Base-by-base conservation (phyloP, 2,329 filamentous ascomycete genomes). In the Colletotrichum eleusines region DNA sequence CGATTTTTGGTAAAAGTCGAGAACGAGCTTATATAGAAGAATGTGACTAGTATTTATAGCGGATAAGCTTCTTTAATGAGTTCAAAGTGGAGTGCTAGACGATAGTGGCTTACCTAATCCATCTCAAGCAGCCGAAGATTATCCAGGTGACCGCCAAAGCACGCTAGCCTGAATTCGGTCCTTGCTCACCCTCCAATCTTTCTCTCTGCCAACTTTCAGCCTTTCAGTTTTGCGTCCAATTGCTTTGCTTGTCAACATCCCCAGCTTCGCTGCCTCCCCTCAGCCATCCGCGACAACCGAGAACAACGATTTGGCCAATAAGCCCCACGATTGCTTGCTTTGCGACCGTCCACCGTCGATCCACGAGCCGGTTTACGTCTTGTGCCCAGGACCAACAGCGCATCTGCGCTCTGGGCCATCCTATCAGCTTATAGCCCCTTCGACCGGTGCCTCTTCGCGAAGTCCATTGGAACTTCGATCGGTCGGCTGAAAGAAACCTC, bases 101-200 rank as follows among this genome's bases (percentile, higher is more conserved):
- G 9, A 44, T 16, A 23, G 16, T 35, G 1, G 12, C 61, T 53
- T 69, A 66, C 69, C 64, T 71, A 63, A 63, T 71, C 11, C 23
- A 4, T 2, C 20, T 16, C 18, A 2, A 23, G 16, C 40, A 26
- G 40, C 69, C 69, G 69, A 42, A 4, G n/a, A 63, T 71, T 71
- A 63, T 63, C 64, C 69, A 71, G 64, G 59, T 59, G 44, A 71
- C 69, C 69, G 69, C 69, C 59, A 54, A 35, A 53, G 7, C 9
- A 46, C 64, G 59, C 69, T 71, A 71, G 69, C 58, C 64, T 69
- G 64, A 33, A 42, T 69, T 63, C 53, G 64, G 69, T 42, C 59
- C 59, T 67, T 70, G 63, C 67, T 69, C 50, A 53, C 40, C 51
- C 61, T 53, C 38, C 58, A 71, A 71, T 69, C 69, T 69, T 71